phyloP scores from a whole-genome alignment of 1,284 basidiomycete species.

The Ceratobasidium sp. region DNA sequence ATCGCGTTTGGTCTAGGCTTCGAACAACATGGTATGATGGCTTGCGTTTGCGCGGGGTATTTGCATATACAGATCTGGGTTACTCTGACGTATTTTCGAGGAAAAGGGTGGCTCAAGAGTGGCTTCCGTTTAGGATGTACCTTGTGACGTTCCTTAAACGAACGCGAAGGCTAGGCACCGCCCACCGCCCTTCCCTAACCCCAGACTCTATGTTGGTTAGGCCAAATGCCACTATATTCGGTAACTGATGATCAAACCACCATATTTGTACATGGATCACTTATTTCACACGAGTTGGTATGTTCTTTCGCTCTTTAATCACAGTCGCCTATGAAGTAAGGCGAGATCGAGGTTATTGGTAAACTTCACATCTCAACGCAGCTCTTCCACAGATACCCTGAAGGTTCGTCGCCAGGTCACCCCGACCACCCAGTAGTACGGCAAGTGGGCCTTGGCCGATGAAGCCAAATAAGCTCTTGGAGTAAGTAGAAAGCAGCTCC shows the following conservation, averaged over 20 bases:
- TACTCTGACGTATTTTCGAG: constrained; percentile 18
- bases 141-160: constrained; percentile 2
- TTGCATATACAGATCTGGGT: not conserved
- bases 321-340: not conserved
- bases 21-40: constrained; percentile 3
- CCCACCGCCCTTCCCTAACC: not conserved
- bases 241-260: constrained; percentile 25
- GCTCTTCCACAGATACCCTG: not conserved
- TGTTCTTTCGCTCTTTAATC: not conserved
- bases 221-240: constrained; percentile 12
- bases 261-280: constrained; percentile 22
- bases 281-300: not conserved
- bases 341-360: not conserved
- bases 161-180: not conserved
- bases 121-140: constrained; percentile 7
- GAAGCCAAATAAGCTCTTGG: not conserved
- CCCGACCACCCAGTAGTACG: not conserved
- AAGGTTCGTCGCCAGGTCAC: not conserved
- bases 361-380: not conserved
- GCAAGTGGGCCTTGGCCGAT: not conserved
- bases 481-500: not conserved
- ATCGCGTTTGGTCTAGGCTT: not conserved
- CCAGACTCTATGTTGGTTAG: not conserved
- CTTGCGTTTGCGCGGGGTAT: not conserved
- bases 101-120: constrained; percentile 34